phyloP scores from a whole-genome alignment of 1,139 yeast species.

The Blastobotrys indianensis region DNA sequence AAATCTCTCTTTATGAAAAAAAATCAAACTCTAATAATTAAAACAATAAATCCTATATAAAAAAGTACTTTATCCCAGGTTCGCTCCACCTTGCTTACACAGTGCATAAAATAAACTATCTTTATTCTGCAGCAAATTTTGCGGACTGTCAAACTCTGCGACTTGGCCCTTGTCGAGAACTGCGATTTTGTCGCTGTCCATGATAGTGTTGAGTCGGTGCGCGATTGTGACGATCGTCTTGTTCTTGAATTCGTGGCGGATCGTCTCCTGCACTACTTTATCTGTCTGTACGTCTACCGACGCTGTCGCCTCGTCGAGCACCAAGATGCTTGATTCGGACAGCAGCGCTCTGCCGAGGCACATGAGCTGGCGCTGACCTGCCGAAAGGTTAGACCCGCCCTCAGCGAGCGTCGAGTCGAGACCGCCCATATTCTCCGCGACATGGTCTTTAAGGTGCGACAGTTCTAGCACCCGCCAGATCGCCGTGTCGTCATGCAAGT shows the following conservation, averaged over 20 bases:
- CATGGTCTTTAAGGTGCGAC: conserved; percentile 76
- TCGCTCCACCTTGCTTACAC: conserved; percentile 54
- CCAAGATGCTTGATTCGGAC: conserved; percentile 53
- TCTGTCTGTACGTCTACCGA: conserved; percentile 81
- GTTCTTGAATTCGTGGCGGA: conserved; percentile 54
- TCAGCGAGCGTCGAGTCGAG: conserved; percentile 47
- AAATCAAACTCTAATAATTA: too few relatives aligned
- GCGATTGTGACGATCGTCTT: conserved; percentile 77
- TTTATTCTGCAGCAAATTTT: conserved; percentile 40
- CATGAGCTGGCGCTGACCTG: conserved; percentile 72
- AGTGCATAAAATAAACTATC: conserved; percentile 53
- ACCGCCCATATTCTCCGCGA: conserved; percentile 35
- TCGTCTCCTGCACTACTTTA: conserved; percentile 65
- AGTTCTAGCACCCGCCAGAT: conserved; percentile 82
- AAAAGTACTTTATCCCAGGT: too few relatives aligned
- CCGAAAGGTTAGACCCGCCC: conserved; percentile 68
- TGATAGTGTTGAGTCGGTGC: conserved; percentile 73
- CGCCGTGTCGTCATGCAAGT: conserved; percentile 43
- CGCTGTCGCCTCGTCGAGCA: conserved; percentile 82
- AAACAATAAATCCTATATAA: too few relatives aligned
- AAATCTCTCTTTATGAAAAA: too few relatives aligned
- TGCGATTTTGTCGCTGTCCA: conserved; percentile 69
- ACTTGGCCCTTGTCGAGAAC: conserved; percentile 62
- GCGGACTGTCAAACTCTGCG: conserved; percentile 64
- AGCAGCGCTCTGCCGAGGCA: conserved; percentile 71